Base-by-base conservation (phyloP, 2,329 filamentous ascomycete genomes). In the Pseudovirgaria hyperparasitica region DNA sequence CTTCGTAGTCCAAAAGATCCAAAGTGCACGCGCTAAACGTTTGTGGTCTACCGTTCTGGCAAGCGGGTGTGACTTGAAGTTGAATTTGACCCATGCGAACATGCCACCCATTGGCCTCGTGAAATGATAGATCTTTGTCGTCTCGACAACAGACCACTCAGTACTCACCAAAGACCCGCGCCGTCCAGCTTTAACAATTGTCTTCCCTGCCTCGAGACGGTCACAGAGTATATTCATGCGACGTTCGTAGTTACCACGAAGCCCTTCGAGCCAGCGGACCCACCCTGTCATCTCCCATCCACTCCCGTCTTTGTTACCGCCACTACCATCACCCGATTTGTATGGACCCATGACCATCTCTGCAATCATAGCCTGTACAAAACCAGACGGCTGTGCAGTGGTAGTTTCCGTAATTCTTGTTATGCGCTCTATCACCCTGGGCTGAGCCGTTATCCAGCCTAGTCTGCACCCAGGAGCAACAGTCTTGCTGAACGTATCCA, bases 401-500 rank as follows among this genome's bases (percentile, higher is more conserved):
- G 69, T 69, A 1, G 70, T 66, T 53, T 94, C 86, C 12, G 74
- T 76, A 42, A 92, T 78, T 29, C 78, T 76, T 10, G 65, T 48
- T 16, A 90, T 59, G 5, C 80, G 72, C 52, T 92, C 82, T 24
- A 85, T 65, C 25, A 94, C 60, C 1, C 61, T 72, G 2, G 85
- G 84, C 45, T 92, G 80, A 0, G 80, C 76, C 0, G 86, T 92
- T 38, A 93, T 75, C 82, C 85, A 94, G 21, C 87, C 87, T 2
- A 94, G 61, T 16, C 87, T 75, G 46, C 82, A 92, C 2, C 87
- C 87, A 0, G 87, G 87, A 0, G 85, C 85, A 11, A 93, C 70
- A 0, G 82, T 92, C 58, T 96, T 94, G 45, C 81, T 90, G 53
- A 94, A 94, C 1, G 86, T 93, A 52, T 94, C 87, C 3, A 94